Conservation (phyloP, 768 basidiomycete genomes). For the Cantharellus anzutake region DNA sequence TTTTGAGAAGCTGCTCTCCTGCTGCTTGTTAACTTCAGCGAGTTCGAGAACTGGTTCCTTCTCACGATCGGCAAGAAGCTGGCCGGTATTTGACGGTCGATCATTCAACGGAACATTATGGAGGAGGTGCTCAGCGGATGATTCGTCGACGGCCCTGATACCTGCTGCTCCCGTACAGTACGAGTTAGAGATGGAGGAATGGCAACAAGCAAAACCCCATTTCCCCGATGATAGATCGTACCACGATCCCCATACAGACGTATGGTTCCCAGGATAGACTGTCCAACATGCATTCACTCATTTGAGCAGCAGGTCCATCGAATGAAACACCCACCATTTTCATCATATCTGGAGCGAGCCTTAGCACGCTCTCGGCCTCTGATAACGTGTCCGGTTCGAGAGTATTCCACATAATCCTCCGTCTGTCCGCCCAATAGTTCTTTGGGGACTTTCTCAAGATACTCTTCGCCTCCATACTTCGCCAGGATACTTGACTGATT, state of each 20-base stretch:
- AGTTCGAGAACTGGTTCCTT: constrained; percentile 16
- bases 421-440: constrained; percentile 92
- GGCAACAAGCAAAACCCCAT: constrained; percentile 96
- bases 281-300: not conserved
- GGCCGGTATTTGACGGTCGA: no score
- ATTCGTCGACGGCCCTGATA: constrained; percentile 59
- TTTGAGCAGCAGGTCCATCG: not conserved
- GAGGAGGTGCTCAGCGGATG: constrained; percentile 50
- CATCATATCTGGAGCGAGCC: constrained; percentile 80
- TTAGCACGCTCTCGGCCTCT: constrained; percentile 84
- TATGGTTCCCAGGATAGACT: constrained; percentile 91
- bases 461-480: constrained; percentile 88
- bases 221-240: constrained; percentile 45
- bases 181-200: constrained; percentile 65
- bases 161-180: constrained; percentile 84
- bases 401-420: constrained; percentile 95
- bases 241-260: constrained; percentile 95
- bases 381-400: constrained; percentile 72
- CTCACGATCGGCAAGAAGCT: constrained; percentile 7
- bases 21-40: constrained; percentile 21
- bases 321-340: constrained; percentile 53
- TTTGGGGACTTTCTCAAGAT: constrained; percentile 73
- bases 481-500: constrained; percentile 78
- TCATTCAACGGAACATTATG: constrained; percentile 21
- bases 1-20: constrained; percentile 39